A percentile compares a stretch with the other conserved stretches of the same genome.
phyloP scores from a whole-genome alignment of 2,329 filamentous ascomycete species.

The Dactylellina drechsleri region DNA sequence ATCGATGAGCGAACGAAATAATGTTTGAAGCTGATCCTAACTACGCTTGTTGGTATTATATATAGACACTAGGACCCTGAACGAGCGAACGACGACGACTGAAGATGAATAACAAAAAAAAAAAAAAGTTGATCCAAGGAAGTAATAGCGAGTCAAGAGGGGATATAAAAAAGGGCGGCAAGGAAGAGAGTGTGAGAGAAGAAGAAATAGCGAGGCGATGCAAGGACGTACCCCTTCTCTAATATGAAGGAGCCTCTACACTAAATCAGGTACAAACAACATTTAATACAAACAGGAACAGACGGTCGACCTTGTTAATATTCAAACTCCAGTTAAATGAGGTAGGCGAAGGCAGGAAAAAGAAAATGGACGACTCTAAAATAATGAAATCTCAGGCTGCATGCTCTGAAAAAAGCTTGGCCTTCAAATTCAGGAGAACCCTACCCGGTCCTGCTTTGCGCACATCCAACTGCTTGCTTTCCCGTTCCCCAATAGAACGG shows the following conservation, averaged over 20 bases:
- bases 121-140: conserved; percentile 20
- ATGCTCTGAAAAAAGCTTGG: conserved; percentile 54
- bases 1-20: conserved; percentile 20
- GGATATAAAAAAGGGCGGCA: conserved; percentile 48
- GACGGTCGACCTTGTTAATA: conserved; percentile 28
- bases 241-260: conserved; percentile 22
- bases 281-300: background rate
- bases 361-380: conserved; percentile 31
- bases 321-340: conserved; percentile 49
- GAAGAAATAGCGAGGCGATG: conserved; percentile 34
- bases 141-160: conserved; percentile 20
- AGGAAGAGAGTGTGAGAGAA: conserved; percentile 1
- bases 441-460: conserved; percentile 42
- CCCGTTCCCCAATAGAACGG: too few species aligned
- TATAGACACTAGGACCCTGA: conserved; percentile 12
- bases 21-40: background rate
- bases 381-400: conserved; percentile 50
- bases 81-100: conserved; percentile 39
- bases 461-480: conserved; percentile 8
- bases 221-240: conserved; percentile 49
- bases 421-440: conserved; percentile 54
- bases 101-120: conserved; percentile 24
- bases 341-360: conserved; percentile 33
- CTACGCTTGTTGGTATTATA: too few species aligned
- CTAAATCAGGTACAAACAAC: conserved; percentile 1